These are phyloP conservation scores for Leishmania lainsoni DNA, from an alignment of 208 protist species.

Conservation along the genomic window DNA sequence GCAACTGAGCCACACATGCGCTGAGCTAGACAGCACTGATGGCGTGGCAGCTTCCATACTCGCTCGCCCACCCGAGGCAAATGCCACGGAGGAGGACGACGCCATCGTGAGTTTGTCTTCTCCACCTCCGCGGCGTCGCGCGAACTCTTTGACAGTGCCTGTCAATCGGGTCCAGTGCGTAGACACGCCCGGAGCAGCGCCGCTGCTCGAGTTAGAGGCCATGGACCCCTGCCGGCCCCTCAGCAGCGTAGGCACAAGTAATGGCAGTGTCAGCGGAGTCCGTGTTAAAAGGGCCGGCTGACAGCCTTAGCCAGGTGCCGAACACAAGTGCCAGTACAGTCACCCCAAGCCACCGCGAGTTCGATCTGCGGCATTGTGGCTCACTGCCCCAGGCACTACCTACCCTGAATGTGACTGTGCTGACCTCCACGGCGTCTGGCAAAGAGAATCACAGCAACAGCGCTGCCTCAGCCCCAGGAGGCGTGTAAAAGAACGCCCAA, in stretches of 20 bases:
- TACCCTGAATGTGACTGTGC: background rate
- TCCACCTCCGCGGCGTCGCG: background rate
- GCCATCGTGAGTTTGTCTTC: background rate
- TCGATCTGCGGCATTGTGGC: slow-evolving; percentile 7
- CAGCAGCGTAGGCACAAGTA: background rate
- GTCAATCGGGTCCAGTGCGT: background rate
- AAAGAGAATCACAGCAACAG: background rate
- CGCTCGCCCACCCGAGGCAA: background rate
- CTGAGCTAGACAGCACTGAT: background rate
- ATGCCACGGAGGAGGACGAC: background rate
- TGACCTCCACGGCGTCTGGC: background rate
- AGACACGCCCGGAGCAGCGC: background rate
- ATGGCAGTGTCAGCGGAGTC: background rate
- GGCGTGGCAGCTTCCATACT: background rate
- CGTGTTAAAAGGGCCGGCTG: background rate
- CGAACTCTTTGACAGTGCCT: background rate
- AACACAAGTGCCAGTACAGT: background rate
- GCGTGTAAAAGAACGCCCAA: background rate
- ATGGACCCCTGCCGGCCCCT: background rate
- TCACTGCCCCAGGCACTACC: slow-evolving; percentile 17
- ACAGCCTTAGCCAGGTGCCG: background rate
- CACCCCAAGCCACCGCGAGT: slow-evolving; percentile 16
- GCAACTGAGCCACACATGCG: slow-evolving; percentile 10
- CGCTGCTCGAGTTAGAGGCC: background rate
- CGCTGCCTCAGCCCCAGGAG: background rate